phyloP scores from a whole-genome alignment of 495 filamentous ascomycete genomes.

The Xylaria telfairii region DNA sequence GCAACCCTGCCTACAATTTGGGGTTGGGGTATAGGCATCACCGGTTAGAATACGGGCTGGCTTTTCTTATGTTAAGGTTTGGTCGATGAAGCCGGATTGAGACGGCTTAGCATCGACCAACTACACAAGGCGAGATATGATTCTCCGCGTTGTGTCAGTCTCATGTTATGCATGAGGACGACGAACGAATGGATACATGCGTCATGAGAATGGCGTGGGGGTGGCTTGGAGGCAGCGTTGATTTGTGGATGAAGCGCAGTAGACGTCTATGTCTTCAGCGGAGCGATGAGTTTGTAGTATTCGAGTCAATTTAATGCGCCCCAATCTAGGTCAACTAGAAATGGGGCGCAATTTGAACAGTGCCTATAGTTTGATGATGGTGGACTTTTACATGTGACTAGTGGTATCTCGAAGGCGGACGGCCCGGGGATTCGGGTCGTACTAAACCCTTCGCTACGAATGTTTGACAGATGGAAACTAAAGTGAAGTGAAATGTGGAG shows the following conservation, averaged over 20 bases:
- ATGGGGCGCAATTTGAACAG: neutral
- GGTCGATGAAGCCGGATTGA: neutral
- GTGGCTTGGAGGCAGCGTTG: slow-evolving; percentile 1
- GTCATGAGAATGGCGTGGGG: neutral
- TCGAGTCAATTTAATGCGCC: neutral
- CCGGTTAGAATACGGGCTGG: neutral
- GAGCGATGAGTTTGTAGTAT: slow-evolving; percentile 3
- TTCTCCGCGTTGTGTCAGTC: neutral
- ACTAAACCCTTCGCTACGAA: neutral
- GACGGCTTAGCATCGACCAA: neutral
- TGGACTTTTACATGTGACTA: neutral
- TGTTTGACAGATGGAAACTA: neutral
- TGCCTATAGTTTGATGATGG: no score
- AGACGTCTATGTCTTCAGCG: neutral
- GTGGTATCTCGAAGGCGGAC: neutral
- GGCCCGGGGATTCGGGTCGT: neutral
- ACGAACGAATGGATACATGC: slow-evolving; percentile 8
- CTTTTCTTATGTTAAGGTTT: neutral
- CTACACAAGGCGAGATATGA: neutral
- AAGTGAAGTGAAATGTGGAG: neutral
- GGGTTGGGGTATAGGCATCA: neutral
- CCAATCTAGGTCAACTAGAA: neutral
- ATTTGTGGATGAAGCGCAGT: neutral
- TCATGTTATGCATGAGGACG: slow-evolving; percentile 14
- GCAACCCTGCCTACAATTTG: neutral